Conservation (phyloP, 768 basidiomycete genomes). For the Myochromella boudieri region DNA sequence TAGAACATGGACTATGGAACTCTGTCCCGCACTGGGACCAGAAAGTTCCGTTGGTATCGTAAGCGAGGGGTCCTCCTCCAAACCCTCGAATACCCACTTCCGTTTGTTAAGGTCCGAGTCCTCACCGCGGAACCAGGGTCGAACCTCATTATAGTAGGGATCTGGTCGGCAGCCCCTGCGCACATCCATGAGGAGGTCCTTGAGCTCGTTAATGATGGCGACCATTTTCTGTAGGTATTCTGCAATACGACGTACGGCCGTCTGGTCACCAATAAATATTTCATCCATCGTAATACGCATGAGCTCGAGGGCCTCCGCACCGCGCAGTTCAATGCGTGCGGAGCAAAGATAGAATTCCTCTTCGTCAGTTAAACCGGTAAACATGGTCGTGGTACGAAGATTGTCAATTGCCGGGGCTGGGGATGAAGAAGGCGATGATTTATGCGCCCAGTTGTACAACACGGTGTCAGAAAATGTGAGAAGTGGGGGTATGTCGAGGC, state of each 20-base stretch:
- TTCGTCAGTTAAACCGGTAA: conserved; percentile 81
- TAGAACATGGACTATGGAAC: conserved; percentile 70
- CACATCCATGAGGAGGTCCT: conserved; percentile 58
- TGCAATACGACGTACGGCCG: conserved; percentile 62
- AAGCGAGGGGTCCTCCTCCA: conserved; percentile 44
- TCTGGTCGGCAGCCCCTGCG: conserved; percentile 71
- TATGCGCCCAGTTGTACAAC: conserved; percentile 76
- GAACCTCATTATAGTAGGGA: conserved; percentile 67
- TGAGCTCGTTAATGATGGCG: conserved; percentile 62
- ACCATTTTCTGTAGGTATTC: conserved; percentile 65
- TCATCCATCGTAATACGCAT: conserved; percentile 90
- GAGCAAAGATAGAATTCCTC: conserved; percentile 87
- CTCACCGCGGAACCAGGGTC: conserved; percentile 82
- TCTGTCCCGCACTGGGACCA: conserved; percentile 84
- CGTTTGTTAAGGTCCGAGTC: conserved; percentile 46
- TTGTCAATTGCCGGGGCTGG: conserved; percentile 54
- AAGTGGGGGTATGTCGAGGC: conserved; percentile 82
- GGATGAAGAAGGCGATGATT: conserved; percentile 30
- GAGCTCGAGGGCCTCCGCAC: conserved; percentile 79
- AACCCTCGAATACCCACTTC: conserved; percentile 62
- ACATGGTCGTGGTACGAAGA: conserved; percentile 63
- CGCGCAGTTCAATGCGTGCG: conserved; percentile 82
- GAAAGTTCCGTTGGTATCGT: conserved; percentile 54
- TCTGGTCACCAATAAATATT: conserved; percentile 72
- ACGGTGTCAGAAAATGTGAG: conserved; percentile 92